Evolutionary conservation across 495 filamentous ascomycete species (phyloP).

Genomic region (Hypoxylon perforatum): DNA sequence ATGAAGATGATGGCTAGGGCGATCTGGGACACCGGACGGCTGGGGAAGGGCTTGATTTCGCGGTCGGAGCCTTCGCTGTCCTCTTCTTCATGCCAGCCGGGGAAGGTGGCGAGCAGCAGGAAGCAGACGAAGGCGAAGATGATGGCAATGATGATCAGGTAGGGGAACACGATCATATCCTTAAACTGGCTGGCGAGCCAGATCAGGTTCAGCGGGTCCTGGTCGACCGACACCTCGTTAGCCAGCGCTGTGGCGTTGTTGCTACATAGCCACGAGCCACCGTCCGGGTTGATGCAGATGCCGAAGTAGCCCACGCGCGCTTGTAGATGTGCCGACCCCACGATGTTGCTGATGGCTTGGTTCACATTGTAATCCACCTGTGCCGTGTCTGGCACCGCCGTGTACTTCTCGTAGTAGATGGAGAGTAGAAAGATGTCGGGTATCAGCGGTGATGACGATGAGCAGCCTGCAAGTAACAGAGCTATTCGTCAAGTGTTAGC

Average conservation of each 20-base stretch:
- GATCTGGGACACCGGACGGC: conserved; percentile 76
- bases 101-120: conserved; percentile 81
- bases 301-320: conserved; percentile 72
- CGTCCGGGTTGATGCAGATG: conserved; percentile 79
- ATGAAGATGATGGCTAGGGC: conserved; percentile 83
- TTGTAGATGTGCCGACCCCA: conserved; percentile 72
- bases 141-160: conserved; percentile 83
- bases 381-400: conserved; percentile 72
- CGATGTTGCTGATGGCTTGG: conserved; percentile 77
- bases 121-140: conserved; percentile 82
- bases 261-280: conserved; percentile 76
- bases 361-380: conserved; percentile 89
- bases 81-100: conserved; percentile 81
- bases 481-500: conserved; percentile 58
- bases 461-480: conserved; percentile 82
- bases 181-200: conserved; percentile 84
- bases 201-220: conserved; percentile 83
- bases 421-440: conserved; percentile 84
- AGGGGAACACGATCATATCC: conserved; percentile 84
- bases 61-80: conserved; percentile 71
- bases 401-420: conserved; percentile 76
- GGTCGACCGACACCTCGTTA: conserved; percentile 72
- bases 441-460: conserved; percentile 78
- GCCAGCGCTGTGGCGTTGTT: conserved; percentile 82
- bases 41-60: conserved; percentile 84